Evolutionary conservation across 805 yeast genomes (phyloP), one percentile per base, ranked within the genome.

Genomic region (Saturnispora bothae): DNA sequence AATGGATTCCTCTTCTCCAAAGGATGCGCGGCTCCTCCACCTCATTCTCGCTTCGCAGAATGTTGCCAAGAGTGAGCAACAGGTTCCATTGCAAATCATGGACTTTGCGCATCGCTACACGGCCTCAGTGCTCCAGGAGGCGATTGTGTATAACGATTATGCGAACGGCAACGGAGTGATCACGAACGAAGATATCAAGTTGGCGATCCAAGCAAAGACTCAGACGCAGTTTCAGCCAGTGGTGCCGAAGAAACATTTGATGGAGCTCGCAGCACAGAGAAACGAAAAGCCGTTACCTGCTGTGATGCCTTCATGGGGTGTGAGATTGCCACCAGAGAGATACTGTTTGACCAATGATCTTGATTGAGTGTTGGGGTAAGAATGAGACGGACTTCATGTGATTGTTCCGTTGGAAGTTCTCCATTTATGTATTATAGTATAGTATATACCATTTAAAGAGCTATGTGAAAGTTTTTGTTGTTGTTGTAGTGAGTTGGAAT

Each of bases 301-400:
- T 4, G 88, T 92, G 12, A 78, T 88, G 58, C 88, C 92, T 12
- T 73, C 79, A 36, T 86, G 85, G 79, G 97, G 98, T 9, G 70
- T 92, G 28, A 73, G 96, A 46, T 66, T 94, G 36, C 99, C 99
- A 3, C 97, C 98, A 4, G 99, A 92, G 64, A 92, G 88, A 71
- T 88, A 85, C 62, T 88, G 97, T 61, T 64, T 88, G 38, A 86
- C 95, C 0, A 92, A 83, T 1, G 71, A 69, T 10, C 12, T 26
- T 7, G 25, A 22, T 10, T n/a, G n/a, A n/a, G 25, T 8, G 25
- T 7, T 8, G 25, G 25, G 10, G 25, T 22, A 10, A 22, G 10
- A 10, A 7, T 22, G 25, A 22, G 10, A 22, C 25, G 25, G 7
- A 7, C 10, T 22, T 22, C 10, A 8, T 22, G 10, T 22, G 10